Conservation (phyloP, 1,284 basidiomycete genomes). For the Mycena sp. region DNA sequence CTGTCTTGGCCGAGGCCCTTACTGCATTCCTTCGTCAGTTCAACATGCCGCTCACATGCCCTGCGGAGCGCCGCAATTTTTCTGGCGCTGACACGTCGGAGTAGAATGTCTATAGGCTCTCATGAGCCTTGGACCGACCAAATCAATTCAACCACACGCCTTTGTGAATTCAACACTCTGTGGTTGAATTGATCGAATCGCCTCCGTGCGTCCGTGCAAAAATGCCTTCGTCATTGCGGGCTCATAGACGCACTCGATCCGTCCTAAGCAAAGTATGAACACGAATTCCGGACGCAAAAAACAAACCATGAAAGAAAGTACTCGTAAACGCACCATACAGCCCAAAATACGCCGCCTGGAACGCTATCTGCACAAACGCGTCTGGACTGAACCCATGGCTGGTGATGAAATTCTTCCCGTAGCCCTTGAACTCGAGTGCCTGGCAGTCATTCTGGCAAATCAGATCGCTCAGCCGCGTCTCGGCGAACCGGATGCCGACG, state of each 20-base stretch:
- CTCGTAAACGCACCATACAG: constrained; percentile 74
- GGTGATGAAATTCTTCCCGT: constrained; percentile 71
- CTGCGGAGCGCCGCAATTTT: constrained; percentile 84
- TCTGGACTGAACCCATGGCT: constrained; percentile 93
- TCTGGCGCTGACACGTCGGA: constrained; percentile 75
- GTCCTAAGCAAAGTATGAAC: constrained; percentile 55
- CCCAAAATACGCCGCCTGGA: constrained; percentile 96
- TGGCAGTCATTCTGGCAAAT: constrained; percentile 99
- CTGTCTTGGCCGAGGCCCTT: constrained; percentile 92
- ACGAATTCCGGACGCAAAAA: background rate
- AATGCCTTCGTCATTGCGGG: constrained; percentile 99
- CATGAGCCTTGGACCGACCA: background rate
- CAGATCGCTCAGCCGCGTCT: constrained; percentile 92
- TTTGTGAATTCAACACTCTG: constrained; percentile 88
- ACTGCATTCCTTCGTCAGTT: constrained; percentile 88
- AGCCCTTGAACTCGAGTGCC: constrained; percentile 85
- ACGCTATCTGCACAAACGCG: constrained; percentile 96
- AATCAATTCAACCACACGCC: constrained; percentile 51
- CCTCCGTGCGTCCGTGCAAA: constrained; percentile 95
- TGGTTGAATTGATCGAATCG: constrained; percentile 91
- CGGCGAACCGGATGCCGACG: constrained; percentile 91
- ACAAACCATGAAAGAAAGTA: background rate
- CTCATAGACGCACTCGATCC: constrained; percentile 96
- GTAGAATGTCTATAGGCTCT: constrained; percentile 75
- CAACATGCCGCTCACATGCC: constrained; percentile 90